Evolutionary conservation across 176 grass and related monocot genomes (phyloP), one percentile per base, ranked within the genome.

Genomic region (Musa beccarii): DNA sequence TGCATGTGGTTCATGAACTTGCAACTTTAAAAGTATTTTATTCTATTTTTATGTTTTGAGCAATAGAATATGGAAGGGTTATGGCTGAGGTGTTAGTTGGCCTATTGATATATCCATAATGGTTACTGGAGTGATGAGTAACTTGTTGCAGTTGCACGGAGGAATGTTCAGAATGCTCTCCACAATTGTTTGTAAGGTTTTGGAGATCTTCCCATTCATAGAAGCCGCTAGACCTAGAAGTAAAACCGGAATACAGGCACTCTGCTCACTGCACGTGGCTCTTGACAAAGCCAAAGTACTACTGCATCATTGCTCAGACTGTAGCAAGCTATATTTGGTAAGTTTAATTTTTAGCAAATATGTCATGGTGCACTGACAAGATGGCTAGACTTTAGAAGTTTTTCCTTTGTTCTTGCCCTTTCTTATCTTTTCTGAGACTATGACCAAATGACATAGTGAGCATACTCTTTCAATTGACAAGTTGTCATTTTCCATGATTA

Each of bases 191-290:
- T 87, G 82, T 53, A 99, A 87, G 76, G 86, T 99, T 22, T 25
- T 90, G 83, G 85, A 77, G 11, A 87, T 99, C 75, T 99, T 99
- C 73, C 86, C 95, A 50, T 87, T 86, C 43, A 91, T 99, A 76
- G 95, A 99, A 84, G 95, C 95, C 49, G 86, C 90, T 68, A 88
- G 90, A 66, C 95, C 95, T 24, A 99, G 95, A 89, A 94, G 90
- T 83, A 99, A 89, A 79, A 91, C 95, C 80, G 95, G 95, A 54
- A 94, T 99, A 82, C 90, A 99, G 65, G 77, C 90, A 63, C 72
- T 99, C 8, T 99, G 95, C 77, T 87, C 95, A 13, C 76, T 99
- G 23, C 95, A 99, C 76, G 83, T 99, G 20, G 84, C 95, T 57
- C 88, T 99, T 66, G 95, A 99, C 82, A 92, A 89, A 83, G 87